phyloP scores from a whole-genome alignment of 805 yeast genomes.

The Wickerhamiella kazuoi region DNA sequence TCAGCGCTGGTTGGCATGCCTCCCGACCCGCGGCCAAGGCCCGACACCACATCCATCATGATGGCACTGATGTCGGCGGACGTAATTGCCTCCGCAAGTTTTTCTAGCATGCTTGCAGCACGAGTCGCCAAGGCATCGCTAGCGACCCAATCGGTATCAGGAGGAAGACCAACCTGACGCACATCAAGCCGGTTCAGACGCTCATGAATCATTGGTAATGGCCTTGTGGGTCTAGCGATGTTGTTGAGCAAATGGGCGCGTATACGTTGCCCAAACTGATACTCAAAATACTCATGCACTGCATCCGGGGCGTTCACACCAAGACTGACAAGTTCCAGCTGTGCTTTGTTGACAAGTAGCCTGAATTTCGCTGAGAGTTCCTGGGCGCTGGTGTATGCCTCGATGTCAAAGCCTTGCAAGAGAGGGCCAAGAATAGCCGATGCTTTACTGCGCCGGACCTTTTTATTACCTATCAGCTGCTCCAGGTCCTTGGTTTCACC shows the following conservation, averaged over 20 bases:
- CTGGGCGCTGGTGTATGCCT: conserved; percentile 2
- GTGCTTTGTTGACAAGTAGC: conserved; percentile 2
- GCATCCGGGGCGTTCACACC: conserved; percentile 1
- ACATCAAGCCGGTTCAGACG: conserved; percentile 22
- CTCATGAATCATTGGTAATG: neutral
- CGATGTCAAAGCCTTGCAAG: neutral
- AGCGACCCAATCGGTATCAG: conserved; percentile 13
- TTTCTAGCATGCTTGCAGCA: conserved; percentile 19
- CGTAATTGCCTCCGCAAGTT: conserved; percentile 18
- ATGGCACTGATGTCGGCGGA: conserved; percentile 17
- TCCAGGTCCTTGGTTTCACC: conserved; percentile 3
- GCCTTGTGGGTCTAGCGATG: neutral
- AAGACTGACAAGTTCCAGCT: neutral
- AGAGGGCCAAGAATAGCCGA: conserved; percentile 5
- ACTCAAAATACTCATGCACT: conserved; percentile 6
- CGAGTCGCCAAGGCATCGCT: conserved; percentile 25
- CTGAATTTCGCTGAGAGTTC: conserved; percentile 9
- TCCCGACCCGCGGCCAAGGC: conserved; percentile 20
- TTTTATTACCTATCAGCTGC: conserved; percentile 5
- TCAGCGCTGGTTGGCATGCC: conserved; percentile 49
- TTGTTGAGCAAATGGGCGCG: neutral
- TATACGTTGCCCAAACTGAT: conserved; percentile 3
- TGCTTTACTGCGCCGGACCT: conserved; percentile 2
- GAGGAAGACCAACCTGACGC: conserved; percentile 27
- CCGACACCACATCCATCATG: conserved; percentile 34